phyloP scores from a whole-genome alignment of 257 asterid species.

The Salvia miltiorrhiza region DNA sequence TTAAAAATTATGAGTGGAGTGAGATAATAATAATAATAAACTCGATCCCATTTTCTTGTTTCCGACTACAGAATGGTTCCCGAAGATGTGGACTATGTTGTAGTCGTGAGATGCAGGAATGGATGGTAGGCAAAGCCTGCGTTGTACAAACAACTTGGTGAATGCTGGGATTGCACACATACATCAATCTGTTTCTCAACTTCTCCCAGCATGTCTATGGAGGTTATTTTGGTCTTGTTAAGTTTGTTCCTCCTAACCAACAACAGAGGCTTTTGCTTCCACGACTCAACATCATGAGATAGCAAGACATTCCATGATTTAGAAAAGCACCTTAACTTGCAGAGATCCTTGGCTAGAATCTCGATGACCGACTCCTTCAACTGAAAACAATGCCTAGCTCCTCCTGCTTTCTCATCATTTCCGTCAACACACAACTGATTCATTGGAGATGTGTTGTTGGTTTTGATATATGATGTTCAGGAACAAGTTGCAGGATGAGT shows the following conservation, averaged over 20 bases:
- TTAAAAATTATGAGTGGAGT: too few species aligned
- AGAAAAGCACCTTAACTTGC: constrained; percentile 43
- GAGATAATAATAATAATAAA: too few species aligned
- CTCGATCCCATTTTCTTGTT: constrained; percentile 37
- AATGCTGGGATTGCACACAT: constrained; percentile 40
- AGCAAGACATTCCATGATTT: constrained; percentile 35
- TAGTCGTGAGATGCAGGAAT: constrained; percentile 30
- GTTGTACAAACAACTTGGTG: constrained; percentile 32
- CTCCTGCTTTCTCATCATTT: background rate
- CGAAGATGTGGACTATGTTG: constrained; percentile 44
- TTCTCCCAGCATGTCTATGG: constrained; percentile 39
- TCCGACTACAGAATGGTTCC: constrained; percentile 22
- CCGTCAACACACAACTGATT: background rate
- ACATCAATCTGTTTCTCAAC: constrained; percentile 33
- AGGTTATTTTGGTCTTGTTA: constrained; percentile 28
- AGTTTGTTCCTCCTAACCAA: constrained; percentile 32
- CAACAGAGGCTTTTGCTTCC: constrained; percentile 32
- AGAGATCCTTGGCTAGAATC: constrained; percentile 33
- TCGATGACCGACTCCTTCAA: constrained; percentile 27
- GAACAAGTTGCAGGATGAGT: background rate
- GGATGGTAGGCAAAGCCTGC: constrained; percentile 47
- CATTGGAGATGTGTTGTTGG: constrained; percentile 3
- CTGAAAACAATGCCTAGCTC: background rate
- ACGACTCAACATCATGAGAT: constrained; percentile 25
- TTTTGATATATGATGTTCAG: background rate